Base-by-base conservation (phyloP, 1,284 basidiomycete species). In the Hortiboletus rubellus region DNA sequence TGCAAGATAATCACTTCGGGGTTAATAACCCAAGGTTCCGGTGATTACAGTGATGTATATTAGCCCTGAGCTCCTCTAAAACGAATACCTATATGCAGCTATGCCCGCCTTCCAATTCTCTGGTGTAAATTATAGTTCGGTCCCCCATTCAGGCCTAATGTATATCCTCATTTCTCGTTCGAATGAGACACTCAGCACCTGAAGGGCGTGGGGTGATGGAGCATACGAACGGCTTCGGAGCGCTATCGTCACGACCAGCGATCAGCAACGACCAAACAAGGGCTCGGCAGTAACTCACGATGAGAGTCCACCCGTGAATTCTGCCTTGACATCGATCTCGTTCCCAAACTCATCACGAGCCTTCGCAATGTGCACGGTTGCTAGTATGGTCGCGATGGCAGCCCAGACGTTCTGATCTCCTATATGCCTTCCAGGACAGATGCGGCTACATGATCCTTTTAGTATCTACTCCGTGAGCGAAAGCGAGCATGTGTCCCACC, bases 361-460 rank as follows among this genome's bases (percentile, higher is more conserved):
- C 44, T 68, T 73, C 6, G 44, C 37, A 22, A 70, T 5, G 17
- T 18, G 58, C 37, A 70, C 1, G 1, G 59, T 70, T 2, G 70
- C 71, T 27, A 70, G 43, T 14, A 60, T 52, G 2, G 68, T 68
- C 27, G 55, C 68, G 11, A 71, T 24, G 7, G 57, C 50, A 9
- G 55, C 60, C 70, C 71, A 70, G 48, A 70, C 18, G 6, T 56
- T 68, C 37, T 66, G 59, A 15, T 68, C 56, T 30, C 60, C 71
- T 8, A 73, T 30, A 22, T 71, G 37, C 37, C 24, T 66, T 30
- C 69, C 69, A 27, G 70, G 59, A 40, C 70, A 69, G 17, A 46
- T 18, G 9, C 67, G 67, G 10, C 67, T 69, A 52, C 27, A 18
- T 17, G 15, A 24, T 6, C 9, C 2, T 22, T 22, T 65, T 30